Conservation (phyloP, 2,329 filamentous ascomycete species). For the Colletotrichum sansevieriae region DNA sequence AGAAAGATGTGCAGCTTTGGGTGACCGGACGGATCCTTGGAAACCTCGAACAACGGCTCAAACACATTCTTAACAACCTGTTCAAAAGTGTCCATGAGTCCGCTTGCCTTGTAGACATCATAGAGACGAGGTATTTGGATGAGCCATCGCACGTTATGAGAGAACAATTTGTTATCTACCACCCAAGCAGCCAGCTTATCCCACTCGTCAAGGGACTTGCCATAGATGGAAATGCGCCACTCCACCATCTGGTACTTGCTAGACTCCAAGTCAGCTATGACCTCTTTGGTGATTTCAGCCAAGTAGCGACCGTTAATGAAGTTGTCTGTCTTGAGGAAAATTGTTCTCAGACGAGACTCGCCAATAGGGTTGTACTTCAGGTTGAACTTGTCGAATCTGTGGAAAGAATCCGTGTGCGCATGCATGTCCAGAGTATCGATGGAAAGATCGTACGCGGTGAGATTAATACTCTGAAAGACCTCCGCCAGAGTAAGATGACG, state of each 20-base stretch:
- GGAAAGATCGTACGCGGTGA: slow-evolving; percentile 96
- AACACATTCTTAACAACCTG: slow-evolving; percentile 93
- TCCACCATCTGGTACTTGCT: slow-evolving; percentile 99
- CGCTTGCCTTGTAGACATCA: slow-evolving; percentile 93
- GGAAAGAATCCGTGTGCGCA: slow-evolving; percentile 96
- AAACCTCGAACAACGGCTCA: slow-evolving; percentile 93
- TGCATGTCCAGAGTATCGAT: slow-evolving; percentile 99
- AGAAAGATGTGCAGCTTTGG: slow-evolving; percentile 95
- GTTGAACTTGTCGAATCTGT: slow-evolving; percentile 99
- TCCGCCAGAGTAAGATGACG: slow-evolving; percentile 91
- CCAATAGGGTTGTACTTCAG: slow-evolving; percentile 98
- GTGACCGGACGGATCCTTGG: slow-evolving; percentile 85
- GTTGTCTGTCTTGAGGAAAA: slow-evolving; percentile 99
- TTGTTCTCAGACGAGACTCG: slow-evolving; percentile 94
- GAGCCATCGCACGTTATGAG: slow-evolving; percentile 96
- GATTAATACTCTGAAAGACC: slow-evolving; percentile 96
- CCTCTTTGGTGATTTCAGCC: slow-evolving; percentile 97
- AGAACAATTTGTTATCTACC: slow-evolving; percentile 97
- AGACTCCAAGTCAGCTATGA: slow-evolving; percentile 95
- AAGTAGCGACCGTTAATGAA: slow-evolving; percentile 96
- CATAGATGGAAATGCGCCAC: slow-evolving; percentile 98
- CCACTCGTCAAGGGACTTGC: slow-evolving; percentile 93
- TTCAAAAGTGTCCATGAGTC: slow-evolving; percentile 89
- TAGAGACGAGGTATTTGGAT: slow-evolving; percentile 95
- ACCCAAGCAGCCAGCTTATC: slow-evolving; percentile 98